These are phyloP conservation scores for Alternaria tenuissima DNA, from an alignment of 2,329 filamentous ascomycete species.

Conservation along the genomic window DNA sequence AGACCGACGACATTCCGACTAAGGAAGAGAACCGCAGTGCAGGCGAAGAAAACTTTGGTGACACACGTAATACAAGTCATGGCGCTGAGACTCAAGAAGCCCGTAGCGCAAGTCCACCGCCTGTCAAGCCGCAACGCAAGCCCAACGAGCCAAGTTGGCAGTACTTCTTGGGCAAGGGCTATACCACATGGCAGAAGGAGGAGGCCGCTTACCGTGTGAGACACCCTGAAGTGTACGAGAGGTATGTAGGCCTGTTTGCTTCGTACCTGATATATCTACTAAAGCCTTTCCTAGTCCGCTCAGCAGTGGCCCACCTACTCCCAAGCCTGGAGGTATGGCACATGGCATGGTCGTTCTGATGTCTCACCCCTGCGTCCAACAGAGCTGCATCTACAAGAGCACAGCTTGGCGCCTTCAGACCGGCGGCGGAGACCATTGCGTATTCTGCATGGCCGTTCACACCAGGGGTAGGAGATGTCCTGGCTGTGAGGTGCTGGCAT, in stretches of 20 bases:
- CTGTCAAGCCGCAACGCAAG: slow-evolving; percentile 12
- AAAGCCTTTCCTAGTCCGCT: not conserved
- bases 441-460: slow-evolving; percentile 16
- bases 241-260: slow-evolving; percentile 2
- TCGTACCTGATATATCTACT: not conserved
- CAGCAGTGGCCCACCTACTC: not conserved
- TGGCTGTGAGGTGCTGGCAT: slow-evolving; percentile 24
- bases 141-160: slow-evolving; percentile 5
- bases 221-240: slow-evolving; percentile 11
- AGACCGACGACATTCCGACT: slow-evolving; percentile 1
- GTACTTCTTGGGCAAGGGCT: slow-evolving; percentile 10
- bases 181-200: slow-evolving; percentile 12
- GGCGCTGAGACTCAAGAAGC: slow-evolving; percentile 5
- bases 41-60: not conserved
- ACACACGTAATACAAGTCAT: not conserved
- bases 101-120: slow-evolving; percentile 10
- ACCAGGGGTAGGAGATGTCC: slow-evolving; percentile 14
- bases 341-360: slow-evolving; percentile 21
- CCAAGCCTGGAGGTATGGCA: not conserved
- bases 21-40: not conserved
- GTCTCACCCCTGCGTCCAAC: slow-evolving; percentile 13
- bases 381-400: slow-evolving; percentile 9
- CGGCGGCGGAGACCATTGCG: slow-evolving; percentile 14
- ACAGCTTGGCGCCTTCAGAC: slow-evolving; percentile 5
- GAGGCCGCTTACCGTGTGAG: not conserved